Percentiles rank a stretch among this genome's conserved stretches.
Conservation (phyloP, 1,284 basidiomycete genomes). For the Leucoagaricus sp. region DNA sequence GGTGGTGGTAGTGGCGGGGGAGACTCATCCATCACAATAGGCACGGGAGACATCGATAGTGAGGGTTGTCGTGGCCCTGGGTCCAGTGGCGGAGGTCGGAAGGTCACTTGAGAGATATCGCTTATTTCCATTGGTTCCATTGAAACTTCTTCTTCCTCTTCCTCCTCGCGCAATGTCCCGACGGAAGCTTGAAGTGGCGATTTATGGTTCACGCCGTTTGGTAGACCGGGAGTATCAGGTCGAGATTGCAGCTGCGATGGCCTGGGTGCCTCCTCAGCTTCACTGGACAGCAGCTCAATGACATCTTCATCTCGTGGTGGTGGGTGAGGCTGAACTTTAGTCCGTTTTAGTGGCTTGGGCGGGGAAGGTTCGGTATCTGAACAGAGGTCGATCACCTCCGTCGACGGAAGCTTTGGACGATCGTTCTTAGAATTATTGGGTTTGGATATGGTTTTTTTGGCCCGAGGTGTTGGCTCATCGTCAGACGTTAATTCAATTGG, state of each 20-base stretch:
- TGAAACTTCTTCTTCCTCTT: background rate
- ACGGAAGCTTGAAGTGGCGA: background rate
- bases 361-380: constrained; percentile 17
- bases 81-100: background rate
- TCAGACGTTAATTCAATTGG: constrained; percentile 12
- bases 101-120: background rate
- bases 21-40: too few species aligned
- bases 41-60: background rate
- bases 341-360: background rate
- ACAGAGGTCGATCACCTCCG: constrained; percentile 24
- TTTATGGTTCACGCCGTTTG: background rate
- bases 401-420: background rate
- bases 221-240: background rate
- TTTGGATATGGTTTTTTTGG: background rate
- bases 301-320: constrained; percentile 7
- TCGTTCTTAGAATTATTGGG: background rate
- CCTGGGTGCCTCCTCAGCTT: constrained; percentile 6
- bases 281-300: constrained; percentile 14
- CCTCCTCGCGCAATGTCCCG: background rate
- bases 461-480: background rate
- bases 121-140: background rate
- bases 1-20: background rate
- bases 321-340: background rate
- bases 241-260: background rate
- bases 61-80: background rate